Conservation (phyloP, 2,329 filamentous ascomycete genomes). For the Penicillium rolfsii region DNA sequence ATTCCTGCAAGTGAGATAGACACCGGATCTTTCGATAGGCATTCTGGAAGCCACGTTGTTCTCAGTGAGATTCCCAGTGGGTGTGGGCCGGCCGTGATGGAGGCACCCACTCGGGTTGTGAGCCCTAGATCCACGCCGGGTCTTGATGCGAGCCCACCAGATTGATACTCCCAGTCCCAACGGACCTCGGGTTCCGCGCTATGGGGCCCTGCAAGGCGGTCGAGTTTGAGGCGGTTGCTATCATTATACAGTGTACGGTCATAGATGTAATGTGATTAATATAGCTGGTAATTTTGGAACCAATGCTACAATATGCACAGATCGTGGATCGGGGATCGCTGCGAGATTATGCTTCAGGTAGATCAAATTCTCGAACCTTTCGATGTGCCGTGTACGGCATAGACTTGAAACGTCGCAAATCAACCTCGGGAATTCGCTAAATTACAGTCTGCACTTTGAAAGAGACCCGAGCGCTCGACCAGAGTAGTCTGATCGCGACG, state of each 20-base stretch:
- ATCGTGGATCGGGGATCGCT: background rate
- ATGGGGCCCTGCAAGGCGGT: background rate
- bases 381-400: constrained; percentile 12
- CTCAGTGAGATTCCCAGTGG: constrained; percentile 18
- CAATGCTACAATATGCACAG: background rate
- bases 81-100: constrained; percentile 8
- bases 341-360: constrained; percentile 9
- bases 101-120: constrained; percentile 31
- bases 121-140: constrained; percentile 28
- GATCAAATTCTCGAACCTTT: constrained; percentile 5
- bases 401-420: constrained; percentile 15
- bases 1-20: constrained; percentile 11
- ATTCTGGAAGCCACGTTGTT: constrained; percentile 37
- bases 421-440: background rate
- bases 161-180: background rate
- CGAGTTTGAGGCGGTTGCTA: background rate
- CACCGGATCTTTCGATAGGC: constrained; percentile 27
- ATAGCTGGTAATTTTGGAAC: background rate
- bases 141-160: constrained; percentile 4
- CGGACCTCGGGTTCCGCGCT: background rate
- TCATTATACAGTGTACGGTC: background rate
- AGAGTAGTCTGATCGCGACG: background rate
- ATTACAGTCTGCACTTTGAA: background rate
- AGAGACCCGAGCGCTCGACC: background rate
- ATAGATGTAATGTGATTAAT: background rate